These are phyloP conservation scores for Iris pallida DNA, from an alignment of 116 monocot species.

Conservation along the genomic window DNA sequence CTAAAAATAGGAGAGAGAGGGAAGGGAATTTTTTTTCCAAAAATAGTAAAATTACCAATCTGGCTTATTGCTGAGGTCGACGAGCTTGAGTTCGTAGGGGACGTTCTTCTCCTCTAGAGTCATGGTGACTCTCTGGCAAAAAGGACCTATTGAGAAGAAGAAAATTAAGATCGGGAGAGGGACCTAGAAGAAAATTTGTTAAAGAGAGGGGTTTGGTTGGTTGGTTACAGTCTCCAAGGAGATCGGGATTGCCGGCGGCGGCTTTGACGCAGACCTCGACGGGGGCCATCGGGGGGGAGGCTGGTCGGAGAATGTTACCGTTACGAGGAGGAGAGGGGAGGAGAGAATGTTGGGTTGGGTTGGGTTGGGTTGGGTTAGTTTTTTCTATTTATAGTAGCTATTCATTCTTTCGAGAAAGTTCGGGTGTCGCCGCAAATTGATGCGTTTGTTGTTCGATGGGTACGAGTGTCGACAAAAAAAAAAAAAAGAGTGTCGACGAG, in stretches of 20 bases:
- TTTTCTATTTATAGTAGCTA: no score
- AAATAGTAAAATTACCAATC: conserved; percentile 20
- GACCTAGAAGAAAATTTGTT: neutral
- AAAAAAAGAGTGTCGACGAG: no score
- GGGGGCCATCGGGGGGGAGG: conserved; percentile 11
- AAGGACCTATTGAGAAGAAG: conserved; percentile 34
- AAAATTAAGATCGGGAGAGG: neutral
- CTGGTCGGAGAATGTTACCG: no score
- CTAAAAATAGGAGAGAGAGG: neutral
- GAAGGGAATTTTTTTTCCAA: no score
- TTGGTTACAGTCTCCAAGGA: conserved; percentile 34
- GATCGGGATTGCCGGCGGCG: conserved; percentile 20
- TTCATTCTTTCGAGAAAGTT: no score
- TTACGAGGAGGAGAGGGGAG: no score
- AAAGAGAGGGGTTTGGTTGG: neutral
- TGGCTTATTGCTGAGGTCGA: conserved; percentile 55
- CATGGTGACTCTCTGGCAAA: conserved; percentile 58
- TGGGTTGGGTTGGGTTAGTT: no score
- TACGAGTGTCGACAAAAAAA: no score
- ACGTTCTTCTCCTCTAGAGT: conserved; percentile 72
- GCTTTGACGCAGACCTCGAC: conserved; percentile 35
- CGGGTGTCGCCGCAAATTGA: no score
- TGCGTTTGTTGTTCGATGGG: no score
- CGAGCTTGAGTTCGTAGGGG: conserved; percentile 46
- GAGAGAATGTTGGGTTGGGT: no score